Conservation (phyloP, 148 eudicot genomes). For the Persicaria maculosa region DNA sequence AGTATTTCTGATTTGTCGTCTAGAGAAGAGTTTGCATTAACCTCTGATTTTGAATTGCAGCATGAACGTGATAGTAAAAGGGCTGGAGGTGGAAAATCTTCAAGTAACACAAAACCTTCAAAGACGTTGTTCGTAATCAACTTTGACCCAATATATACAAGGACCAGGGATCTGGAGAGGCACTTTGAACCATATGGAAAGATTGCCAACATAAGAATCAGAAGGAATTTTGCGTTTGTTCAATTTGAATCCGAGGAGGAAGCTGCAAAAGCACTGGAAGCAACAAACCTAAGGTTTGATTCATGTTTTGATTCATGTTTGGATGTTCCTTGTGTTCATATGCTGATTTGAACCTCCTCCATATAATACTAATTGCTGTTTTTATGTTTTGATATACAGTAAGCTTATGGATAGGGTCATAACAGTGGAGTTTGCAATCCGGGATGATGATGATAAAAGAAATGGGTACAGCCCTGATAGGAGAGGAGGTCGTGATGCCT, state of each 20-base stretch:
- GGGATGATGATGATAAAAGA: slow-evolving; percentile 59
- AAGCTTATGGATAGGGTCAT: slow-evolving; percentile 72
- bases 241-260: slow-evolving; percentile 78
- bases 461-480: slow-evolving; percentile 46
- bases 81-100: slow-evolving; percentile 43
- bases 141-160: slow-evolving; percentile 63
- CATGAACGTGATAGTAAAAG: slow-evolving; percentile 69
- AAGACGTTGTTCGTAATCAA: slow-evolving; percentile 81
- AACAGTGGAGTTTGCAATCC: slow-evolving; percentile 72
- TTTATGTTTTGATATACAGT: slow-evolving; percentile 23
- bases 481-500: slow-evolving; percentile 42
- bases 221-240: slow-evolving; percentile 77
- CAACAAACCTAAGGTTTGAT: slow-evolving; percentile 59
- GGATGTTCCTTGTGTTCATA: not conserved
- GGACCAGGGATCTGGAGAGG: slow-evolving; percentile 67
- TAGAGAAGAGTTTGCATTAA: not conserved
- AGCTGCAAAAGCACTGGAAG: slow-evolving; percentile 77
- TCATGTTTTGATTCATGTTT: slow-evolving; percentile 13
- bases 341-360: not conserved
- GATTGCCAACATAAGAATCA: slow-evolving; percentile 57
- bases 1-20: not conserved
- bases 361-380: not conserved
- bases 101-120: slow-evolving; percentile 55
- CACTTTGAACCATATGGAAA: slow-evolving; percentile 77
- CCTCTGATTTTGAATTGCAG: slow-evolving; percentile 27